phyloP scores from a whole-genome alignment of 2,329 filamentous ascomycete genomes.

The Fusarium sp. region DNA sequence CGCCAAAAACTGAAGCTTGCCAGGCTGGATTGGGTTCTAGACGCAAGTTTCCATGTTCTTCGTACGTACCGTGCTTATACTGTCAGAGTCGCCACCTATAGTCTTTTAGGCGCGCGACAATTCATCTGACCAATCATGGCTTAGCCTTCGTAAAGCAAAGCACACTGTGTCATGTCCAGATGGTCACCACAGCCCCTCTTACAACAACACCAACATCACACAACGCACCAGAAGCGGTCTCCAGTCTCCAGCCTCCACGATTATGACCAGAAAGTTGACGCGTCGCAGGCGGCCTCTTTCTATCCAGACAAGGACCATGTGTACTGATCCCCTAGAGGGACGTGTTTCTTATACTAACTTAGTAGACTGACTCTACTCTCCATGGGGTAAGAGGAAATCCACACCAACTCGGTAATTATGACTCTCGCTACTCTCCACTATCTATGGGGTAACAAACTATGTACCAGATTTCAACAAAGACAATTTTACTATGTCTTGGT shows the following conservation, averaged over 20 bases:
- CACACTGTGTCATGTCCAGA: slow-evolving; percentile 24
- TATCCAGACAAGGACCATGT: background rate
- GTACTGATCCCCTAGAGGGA: background rate
- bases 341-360: background rate
- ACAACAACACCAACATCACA: slow-evolving; percentile 25
- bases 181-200: slow-evolving; percentile 29
- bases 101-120: background rate
- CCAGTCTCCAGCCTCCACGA: slow-evolving; percentile 21
- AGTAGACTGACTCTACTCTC: background rate
- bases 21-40: slow-evolving; percentile 12
- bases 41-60: slow-evolving; percentile 1
- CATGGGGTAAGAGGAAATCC: background rate
- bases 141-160: background rate
- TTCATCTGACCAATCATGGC: slow-evolving; percentile 16
- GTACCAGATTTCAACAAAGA: background rate
- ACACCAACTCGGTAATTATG: background rate
- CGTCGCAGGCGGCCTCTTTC: slow-evolving; percentile 32
- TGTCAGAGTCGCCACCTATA: slow-evolving; percentile 16
- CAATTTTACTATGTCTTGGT: background rate
- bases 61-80: slow-evolving; percentile 19
- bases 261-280: slow-evolving; percentile 1
- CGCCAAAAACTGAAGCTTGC: background rate
- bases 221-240: slow-evolving; percentile 21
- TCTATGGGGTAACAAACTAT: background rate
- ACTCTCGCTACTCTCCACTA: background rate